phyloP scores from a whole-genome alignment of 495 filamentous ascomycete genomes.

The Chaetomidium leptoderma region DNA sequence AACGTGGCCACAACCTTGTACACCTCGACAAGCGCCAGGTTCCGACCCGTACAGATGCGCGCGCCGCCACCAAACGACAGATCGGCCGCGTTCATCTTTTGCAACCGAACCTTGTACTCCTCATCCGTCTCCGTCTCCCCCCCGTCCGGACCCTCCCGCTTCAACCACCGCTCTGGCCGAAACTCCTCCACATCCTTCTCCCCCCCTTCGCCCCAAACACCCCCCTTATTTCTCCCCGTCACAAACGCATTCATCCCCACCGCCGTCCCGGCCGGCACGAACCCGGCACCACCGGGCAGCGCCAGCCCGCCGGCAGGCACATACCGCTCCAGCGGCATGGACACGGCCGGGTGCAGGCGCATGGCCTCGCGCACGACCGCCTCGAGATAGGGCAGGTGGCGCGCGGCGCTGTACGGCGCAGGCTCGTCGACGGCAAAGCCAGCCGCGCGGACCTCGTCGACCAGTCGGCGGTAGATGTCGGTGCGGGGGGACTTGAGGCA shows the following conservation, averaged over 20 bases:
- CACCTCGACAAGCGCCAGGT: conserved; percentile 58
- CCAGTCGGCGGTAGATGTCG: conserved; percentile 23
- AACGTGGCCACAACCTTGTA: conserved; percentile 62
- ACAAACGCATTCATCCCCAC: conserved; percentile 34
- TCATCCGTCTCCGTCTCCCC: conserved; percentile 29
- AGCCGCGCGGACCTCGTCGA: conserved; percentile 20
- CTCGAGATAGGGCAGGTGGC: conserved; percentile 53
- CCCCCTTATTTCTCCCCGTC: conserved; percentile 30
- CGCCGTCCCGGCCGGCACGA: conserved; percentile 45
- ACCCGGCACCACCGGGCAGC: conserved; percentile 47
- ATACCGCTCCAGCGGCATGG: conserved; percentile 52
- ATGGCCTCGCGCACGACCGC: conserved; percentile 62
- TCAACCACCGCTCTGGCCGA: conserved; percentile 47
- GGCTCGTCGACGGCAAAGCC: background rate
- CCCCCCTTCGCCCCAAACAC: conserved; percentile 50
- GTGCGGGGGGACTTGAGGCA: conserved; percentile 32
- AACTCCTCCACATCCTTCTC: conserved; percentile 46
- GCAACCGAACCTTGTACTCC: conserved; percentile 16
- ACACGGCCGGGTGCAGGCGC: conserved; percentile 53
- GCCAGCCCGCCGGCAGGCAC: conserved; percentile 51
- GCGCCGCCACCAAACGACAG: conserved; percentile 57
- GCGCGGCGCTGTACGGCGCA: conserved; percentile 20
- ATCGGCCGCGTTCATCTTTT: conserved; percentile 22
- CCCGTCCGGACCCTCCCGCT: conserved; percentile 26
- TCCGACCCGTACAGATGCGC: conserved; percentile 60